phyloP scores from a whole-genome alignment of 2,329 filamentous ascomycete genomes.

The Plectosphaerella sp. region DNA sequence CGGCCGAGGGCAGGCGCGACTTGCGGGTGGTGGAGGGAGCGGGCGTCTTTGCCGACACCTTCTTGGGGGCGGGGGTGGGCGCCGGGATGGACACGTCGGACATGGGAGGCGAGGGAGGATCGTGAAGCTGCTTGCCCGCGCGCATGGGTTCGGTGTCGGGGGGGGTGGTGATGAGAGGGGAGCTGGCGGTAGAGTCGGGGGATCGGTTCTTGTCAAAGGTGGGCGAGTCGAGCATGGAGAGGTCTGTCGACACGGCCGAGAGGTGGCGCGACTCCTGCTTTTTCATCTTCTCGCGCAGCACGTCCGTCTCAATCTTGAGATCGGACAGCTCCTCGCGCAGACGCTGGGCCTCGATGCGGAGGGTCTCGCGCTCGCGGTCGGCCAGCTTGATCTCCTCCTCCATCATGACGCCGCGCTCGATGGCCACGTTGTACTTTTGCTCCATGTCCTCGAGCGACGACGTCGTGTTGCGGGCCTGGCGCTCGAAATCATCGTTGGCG shows the following conservation, averaged over 20 bases:
- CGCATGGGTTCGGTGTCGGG: slow-evolving; percentile 45
- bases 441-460: slow-evolving; percentile 96
- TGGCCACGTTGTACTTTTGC: slow-evolving; percentile 91
- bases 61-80: slow-evolving; percentile 41
- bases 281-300: slow-evolving; percentile 88
- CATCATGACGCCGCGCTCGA: slow-evolving; percentile 87
- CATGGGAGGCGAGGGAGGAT: slow-evolving; percentile 89
- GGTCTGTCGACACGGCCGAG: slow-evolving; percentile 55
- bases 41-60: slow-evolving; percentile 45
- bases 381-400: slow-evolving; percentile 91
- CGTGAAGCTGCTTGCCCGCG: slow-evolving; percentile 60
- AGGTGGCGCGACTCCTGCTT: slow-evolving; percentile 59
- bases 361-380: slow-evolving; percentile 83
- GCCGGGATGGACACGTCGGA: slow-evolving; percentile 73
- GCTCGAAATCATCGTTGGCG: slow-evolving; percentile 96
- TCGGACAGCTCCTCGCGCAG: slow-evolving; percentile 88
- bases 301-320: slow-evolving; percentile 90
- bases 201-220: slow-evolving; percentile 69
- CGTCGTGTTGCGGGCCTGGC: slow-evolving; percentile 90
- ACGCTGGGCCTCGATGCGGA: slow-evolving; percentile 88
- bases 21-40: slow-evolving; percentile 53
- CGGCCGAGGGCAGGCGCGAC: slow-evolving; percentile 13
- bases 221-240: slow-evolving; percentile 64
- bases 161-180: slow-evolving; percentile 84
- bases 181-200: slow-evolving; percentile 82